phyloP scores from a whole-genome alignment of 2,329 filamentous ascomycete genomes.

The Blumeria graminis region DNA sequence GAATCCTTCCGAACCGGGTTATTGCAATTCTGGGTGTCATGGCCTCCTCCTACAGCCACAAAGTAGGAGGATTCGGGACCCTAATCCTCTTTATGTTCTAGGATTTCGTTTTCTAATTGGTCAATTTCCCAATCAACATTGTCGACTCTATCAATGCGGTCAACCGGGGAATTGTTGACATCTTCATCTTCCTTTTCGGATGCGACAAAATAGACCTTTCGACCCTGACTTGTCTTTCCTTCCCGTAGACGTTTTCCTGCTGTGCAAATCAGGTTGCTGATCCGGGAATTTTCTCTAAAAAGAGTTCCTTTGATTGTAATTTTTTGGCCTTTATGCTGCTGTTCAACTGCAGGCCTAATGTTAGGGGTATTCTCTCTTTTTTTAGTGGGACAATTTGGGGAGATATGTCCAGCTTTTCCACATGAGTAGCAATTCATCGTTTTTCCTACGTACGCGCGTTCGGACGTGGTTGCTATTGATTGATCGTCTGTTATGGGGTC shows the following conservation, averaged over 20 bases:
- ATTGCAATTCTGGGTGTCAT: neutral
- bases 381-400: neutral
- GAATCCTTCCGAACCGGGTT: neutral
- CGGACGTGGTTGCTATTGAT: neutral
- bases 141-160: neutral
- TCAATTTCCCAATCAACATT: neutral
- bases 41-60: conserved; percentile 1
- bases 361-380: neutral
- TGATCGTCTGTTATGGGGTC: neutral
- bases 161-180: neutral
- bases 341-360: neutral
- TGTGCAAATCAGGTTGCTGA: neutral
- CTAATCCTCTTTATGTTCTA: neutral
- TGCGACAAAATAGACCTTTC: neutral
- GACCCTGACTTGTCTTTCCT: neutral
- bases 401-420: neutral
- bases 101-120: neutral
- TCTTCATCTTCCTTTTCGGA: neutral
- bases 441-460: neutral
- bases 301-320: neutral
- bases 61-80: conserved; percentile 1
- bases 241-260: neutral
- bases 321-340: neutral
- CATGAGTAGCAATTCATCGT: neutral
- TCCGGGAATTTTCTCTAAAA: neutral